These are phyloP conservation scores for Penicillium robsamsonii DNA, from an alignment of 495 filamentous ascomycete genomes.

Conservation along the genomic window DNA sequence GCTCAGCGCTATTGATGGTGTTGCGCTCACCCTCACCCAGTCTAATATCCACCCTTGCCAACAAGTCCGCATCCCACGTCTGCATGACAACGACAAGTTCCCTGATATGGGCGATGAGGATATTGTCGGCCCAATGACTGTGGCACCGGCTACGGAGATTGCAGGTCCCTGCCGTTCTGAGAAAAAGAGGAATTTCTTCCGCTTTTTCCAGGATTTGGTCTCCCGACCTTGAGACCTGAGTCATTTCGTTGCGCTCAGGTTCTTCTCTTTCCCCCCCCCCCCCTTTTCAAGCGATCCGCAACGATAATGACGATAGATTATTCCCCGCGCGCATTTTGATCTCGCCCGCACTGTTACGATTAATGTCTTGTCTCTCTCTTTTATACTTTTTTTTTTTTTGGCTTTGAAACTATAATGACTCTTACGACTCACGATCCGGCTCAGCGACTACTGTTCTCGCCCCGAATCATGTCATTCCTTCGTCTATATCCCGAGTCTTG, in stretches of 20 bases:
- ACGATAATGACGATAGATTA: constrained; percentile 32
- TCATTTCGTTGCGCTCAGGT: constrained; percentile 6
- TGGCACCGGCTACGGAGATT: constrained; percentile 36
- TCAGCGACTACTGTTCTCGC: constrained; percentile 46
- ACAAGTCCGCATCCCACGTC: constrained; percentile 58
- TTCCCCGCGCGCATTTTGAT: constrained; percentile 6
- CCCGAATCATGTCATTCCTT: constrained; percentile 36
- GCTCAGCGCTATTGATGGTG: constrained; percentile 33
- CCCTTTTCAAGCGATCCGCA: constrained; percentile 17
- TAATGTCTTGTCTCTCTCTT: constrained; percentile 39
- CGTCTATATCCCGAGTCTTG: constrained; percentile 21
- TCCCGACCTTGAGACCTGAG: constrained; percentile 27
- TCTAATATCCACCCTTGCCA: constrained; percentile 43
- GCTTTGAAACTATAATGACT: constrained; percentile 27
- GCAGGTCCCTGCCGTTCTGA: constrained; percentile 33
- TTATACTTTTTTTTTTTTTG: constrained; percentile 2
- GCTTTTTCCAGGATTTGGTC: constrained; percentile 48
- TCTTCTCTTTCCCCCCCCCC: constrained; percentile 3
- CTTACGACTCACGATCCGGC: constrained; percentile 29
- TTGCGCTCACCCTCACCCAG: constrained; percentile 41
- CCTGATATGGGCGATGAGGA: constrained; percentile 83
- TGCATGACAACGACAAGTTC: constrained; percentile 76
- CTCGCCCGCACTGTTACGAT: constrained; percentile 31
- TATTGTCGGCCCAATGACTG: constrained; percentile 87
- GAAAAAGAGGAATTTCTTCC: constrained; percentile 47